Percentiles rank a stretch among this genome's conserved stretches.
phyloP scores from a whole-genome alignment of 2,329 filamentous ascomycete genomes.

The Trichoderma asperellum region DNA sequence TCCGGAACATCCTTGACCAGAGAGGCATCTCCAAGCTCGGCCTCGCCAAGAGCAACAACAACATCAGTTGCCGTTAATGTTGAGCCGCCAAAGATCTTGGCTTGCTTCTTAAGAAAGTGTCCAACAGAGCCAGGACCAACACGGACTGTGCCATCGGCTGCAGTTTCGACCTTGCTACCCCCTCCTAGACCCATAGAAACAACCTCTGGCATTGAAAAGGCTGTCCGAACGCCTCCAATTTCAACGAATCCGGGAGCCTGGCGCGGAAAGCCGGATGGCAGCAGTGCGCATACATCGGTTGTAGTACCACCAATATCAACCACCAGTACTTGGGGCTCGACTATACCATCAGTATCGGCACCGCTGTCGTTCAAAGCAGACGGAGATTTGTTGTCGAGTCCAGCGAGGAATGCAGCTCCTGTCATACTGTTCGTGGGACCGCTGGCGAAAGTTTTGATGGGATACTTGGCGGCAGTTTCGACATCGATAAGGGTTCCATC shows the following conservation, averaged over 20 bases:
- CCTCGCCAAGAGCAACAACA: conserved; percentile 45
- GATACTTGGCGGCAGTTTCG: conserved; percentile 51
- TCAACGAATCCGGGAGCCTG: conserved; percentile 63
- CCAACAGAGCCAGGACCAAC: conserved; percentile 64
- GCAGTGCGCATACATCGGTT: conserved; percentile 61
- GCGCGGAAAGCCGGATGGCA: conserved; percentile 62
- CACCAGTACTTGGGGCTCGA: conserved; percentile 48
- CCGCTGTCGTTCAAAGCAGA: conserved; percentile 14
- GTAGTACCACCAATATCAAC: conserved; percentile 66
- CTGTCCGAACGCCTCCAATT: conserved; percentile 61
- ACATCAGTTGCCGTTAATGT: conserved; percentile 59
- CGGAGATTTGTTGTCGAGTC: conserved; percentile 43
- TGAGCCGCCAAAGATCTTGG: conserved; percentile 57
- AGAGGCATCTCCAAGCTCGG: conserved; percentile 38
- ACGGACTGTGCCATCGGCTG: conserved; percentile 38
- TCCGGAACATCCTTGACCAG: conserved; percentile 37
- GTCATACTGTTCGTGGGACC: conserved; percentile 60
- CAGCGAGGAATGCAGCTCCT: conserved; percentile 58
- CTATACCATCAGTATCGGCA: neutral
- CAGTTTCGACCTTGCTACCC: conserved; percentile 45
- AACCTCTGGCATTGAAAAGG: conserved; percentile 62
- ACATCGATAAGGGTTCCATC: conserved; percentile 57
- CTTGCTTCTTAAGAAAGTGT: conserved; percentile 51
- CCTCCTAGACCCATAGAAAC: conserved; percentile 61
- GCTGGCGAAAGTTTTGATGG: conserved; percentile 58